Conservation (phyloP, 208 protist species). For the Crithidia brevicula region DNA sequence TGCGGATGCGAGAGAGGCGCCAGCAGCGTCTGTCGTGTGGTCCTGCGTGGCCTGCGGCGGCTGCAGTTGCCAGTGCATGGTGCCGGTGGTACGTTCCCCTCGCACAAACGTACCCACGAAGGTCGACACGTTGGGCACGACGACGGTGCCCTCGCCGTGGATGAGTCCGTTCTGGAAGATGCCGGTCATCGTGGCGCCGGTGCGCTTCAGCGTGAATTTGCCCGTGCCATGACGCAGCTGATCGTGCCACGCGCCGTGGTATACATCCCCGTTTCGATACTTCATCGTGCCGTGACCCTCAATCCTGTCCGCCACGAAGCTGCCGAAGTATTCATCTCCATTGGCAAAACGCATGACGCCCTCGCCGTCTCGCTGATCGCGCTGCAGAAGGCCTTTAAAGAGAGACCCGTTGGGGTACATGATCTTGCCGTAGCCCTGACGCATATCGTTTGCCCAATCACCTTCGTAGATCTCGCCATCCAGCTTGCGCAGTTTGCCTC, state of each 20-base stretch:
- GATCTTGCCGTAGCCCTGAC: conserved; percentile 77
- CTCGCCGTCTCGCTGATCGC: conserved; percentile 74
- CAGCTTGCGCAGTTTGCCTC: conserved; percentile 37
- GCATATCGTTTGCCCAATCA: conserved; percentile 70
- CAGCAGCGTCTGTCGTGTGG: no score
- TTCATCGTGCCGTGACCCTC: conserved; percentile 78
- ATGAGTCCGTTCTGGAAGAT: conserved; percentile 87
- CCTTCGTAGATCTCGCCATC: conserved; percentile 80
- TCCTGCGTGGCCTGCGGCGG: no score
- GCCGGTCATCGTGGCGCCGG: conserved; percentile 69
- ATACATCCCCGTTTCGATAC: conserved; percentile 81
- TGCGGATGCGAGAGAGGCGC: background rate
- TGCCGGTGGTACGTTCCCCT: conserved; percentile 75
- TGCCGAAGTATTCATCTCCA: conserved; percentile 89
- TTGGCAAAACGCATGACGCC: conserved; percentile 81
- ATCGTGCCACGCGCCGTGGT: conserved; percentile 86
- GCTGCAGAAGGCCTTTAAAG: conserved; percentile 75
- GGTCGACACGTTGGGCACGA: conserved; percentile 64
- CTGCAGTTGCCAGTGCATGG: conserved; percentile 67
- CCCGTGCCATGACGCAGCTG: conserved; percentile 88
- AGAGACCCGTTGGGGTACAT: conserved; percentile 58
- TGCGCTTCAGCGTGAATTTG: conserved; percentile 80
- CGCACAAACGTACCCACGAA: conserved; percentile 83
- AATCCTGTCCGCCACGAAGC: conserved; percentile 67
- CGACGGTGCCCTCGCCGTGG: conserved; percentile 76